Evolutionary conservation across 2,329 filamentous ascomycete species (phyloP).

Genomic region (Passalora sequoiae): DNA sequence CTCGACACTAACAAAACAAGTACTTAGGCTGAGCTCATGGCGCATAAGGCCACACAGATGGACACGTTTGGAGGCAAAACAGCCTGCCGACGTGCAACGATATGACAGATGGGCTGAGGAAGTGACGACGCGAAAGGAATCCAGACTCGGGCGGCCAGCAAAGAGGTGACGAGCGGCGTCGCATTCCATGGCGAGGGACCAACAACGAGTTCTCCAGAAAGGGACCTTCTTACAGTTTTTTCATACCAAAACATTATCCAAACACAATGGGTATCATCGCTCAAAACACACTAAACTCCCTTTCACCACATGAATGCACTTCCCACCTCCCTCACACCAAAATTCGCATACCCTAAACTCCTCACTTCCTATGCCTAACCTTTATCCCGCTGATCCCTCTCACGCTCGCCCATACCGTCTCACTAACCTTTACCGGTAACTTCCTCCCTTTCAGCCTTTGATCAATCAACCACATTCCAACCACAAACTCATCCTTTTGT

Average conservation of each 20-base stretch:
- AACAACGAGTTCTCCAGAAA: too few species aligned
- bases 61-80: too few species aligned
- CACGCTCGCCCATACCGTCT: conserved; percentile 72
- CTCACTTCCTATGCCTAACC: conserved; percentile 20
- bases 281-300: not conserved
- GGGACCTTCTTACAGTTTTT: too few species aligned
- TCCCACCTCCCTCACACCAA: not conserved
- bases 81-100: too few species aligned
- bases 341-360: not conserved
- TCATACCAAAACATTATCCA: not conserved
- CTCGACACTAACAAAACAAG: too few species aligned
- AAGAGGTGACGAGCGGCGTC: too few species aligned
- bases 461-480: conserved; percentile 78
- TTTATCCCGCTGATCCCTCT: conserved; percentile 40
- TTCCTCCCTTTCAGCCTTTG: conserved; percentile 75
- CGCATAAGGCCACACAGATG: too few species aligned
- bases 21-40: too few species aligned
- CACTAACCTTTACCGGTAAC: conserved; percentile 63
- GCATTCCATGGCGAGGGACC: too few species aligned
- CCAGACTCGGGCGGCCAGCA: too few species aligned
- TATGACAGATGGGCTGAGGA: too few species aligned
- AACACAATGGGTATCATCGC: not conserved
- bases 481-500: conserved; percentile 67
- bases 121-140: too few species aligned
- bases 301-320: not conserved